phyloP scores from a whole-genome alignment of 2,329 filamentous ascomycete species.

The Didymella lethalis region DNA sequence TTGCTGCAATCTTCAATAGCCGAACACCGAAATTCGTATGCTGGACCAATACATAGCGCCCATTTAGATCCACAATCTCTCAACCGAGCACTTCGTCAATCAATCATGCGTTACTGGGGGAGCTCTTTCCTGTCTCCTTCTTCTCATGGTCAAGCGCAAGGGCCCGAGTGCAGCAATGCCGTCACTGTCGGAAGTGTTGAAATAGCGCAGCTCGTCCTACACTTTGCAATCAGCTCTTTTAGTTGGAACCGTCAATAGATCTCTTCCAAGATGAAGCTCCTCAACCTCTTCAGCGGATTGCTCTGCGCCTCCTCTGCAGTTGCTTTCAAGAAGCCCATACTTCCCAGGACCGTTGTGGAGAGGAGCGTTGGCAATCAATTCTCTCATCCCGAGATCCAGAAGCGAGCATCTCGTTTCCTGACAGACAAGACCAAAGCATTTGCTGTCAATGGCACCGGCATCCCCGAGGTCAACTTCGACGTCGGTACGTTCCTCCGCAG shows the following conservation, averaged over 20 bases:
- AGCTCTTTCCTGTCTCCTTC: conserved; percentile 24
- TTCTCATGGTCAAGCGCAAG: conserved; percentile 28
- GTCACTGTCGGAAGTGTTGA: conserved; percentile 25
- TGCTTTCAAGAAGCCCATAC: conserved; percentile 39
- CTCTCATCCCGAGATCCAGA: conserved; percentile 44
- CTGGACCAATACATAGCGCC: conserved; percentile 5
- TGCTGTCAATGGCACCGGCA: conserved; percentile 67
- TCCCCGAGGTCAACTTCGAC: conserved; percentile 75
- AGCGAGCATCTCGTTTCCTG: conserved; percentile 42
- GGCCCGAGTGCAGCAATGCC: conserved; percentile 18
- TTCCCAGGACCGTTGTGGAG: conserved; percentile 40
- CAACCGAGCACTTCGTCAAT: background rate
- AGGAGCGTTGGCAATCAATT: conserved; percentile 40
- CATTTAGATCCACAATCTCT: conserved; percentile 2
- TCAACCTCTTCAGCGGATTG: conserved; percentile 36
- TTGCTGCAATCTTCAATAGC: conserved; percentile 2
- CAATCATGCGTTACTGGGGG: background rate
- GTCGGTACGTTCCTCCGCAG: conserved; percentile 59
- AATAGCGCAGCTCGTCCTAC: conserved; percentile 24
- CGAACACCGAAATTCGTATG: conserved; percentile 5
- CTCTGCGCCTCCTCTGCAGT: conserved; percentile 43
- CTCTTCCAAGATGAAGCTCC: conserved; percentile 44
- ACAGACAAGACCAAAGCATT: conserved; percentile 57
- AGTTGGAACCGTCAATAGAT: conserved; percentile 15
- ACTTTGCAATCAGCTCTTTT: background rate